Percentiles rank a stretch among this genome's conserved stretches.
These are phyloP conservation scores for Antitrichia curtipendula DNA, from an alignment of 225 moss, liverwort and hornwort genomes.

Conservation along the genomic window DNA sequence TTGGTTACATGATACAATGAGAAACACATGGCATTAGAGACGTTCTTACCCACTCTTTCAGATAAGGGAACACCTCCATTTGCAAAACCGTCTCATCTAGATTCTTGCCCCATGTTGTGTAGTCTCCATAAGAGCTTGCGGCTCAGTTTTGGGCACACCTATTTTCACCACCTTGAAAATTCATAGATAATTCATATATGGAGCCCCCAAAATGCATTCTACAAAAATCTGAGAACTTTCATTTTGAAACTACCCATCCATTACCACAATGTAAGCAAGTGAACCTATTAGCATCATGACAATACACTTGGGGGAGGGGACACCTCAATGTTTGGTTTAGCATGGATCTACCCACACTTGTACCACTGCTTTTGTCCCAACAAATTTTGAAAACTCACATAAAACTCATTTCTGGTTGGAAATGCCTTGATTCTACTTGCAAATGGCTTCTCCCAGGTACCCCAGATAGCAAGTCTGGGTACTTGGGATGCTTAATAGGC, in stretches of 20 bases:
- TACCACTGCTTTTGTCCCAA: too few relatives aligned
- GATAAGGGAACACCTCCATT: background rate
- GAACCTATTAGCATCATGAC: too few relatives aligned
- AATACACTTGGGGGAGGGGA: rapidly evolving
- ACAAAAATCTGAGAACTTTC: too few relatives aligned
- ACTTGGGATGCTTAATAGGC: background rate
- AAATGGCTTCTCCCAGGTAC: background rate
- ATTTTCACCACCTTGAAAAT: background rate
- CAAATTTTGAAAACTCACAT: background rate
- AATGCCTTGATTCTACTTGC: background rate
- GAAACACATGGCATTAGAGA: background rate
- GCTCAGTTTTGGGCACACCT: background rate
- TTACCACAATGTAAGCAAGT: background rate
- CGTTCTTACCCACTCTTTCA: background rate
- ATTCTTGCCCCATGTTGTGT: background rate
- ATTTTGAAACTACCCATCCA: too few relatives aligned
- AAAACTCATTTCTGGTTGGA: rapidly evolving
- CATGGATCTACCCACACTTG: rapidly evolving
- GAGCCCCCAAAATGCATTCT: too few relatives aligned
- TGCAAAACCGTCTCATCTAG: background rate
- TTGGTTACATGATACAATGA: background rate
- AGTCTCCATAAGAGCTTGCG: background rate
- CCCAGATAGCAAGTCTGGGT: background rate
- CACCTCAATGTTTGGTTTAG: rapidly evolving
- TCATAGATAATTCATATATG: background rate